Base-by-base conservation (phyloP, 148 eudicot species). In the Euryodendron excelsum region DNA sequence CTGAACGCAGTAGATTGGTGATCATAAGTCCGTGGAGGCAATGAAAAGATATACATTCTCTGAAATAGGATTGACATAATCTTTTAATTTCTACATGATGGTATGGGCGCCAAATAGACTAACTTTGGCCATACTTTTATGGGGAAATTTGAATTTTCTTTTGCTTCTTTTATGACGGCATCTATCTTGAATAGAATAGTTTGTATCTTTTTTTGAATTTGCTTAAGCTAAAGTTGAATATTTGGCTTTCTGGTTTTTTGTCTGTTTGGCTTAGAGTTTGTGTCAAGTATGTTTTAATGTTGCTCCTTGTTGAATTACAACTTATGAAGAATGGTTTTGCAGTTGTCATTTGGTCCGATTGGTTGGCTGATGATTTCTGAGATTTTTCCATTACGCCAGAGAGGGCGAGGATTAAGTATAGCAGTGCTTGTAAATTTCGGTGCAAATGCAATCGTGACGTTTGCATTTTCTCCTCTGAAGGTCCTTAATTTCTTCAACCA, bases 311-410 rank as follows among this genome's bases (percentile, higher is more conserved):
- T 34, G 58, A 67, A 58, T 11, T 76, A 60, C 33, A 31, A 77
- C 23, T 64, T 31, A 18, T n/a, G 31, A 61, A 8, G 60, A 76
- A 20, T 71, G 73, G 36, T 78, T 81, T 74, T 84, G 81, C 92
- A 96, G 99, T 68, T 96, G 80, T 96, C 99, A 48, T 96, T 88
- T 88, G 99, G 99, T 76, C 99, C 99, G 15, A 91, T 96, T 83
- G 99, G 99, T 64, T 96, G 99, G 99, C 78, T 96, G 87, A 86
- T 96, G 94, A 96, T 96, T 68, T 93, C 99, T 3, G 99, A 96
- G 90, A 87, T 96, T 73, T 96, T 96, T 85, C 99, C 99, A 2
- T 84, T 96, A 79, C 94, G 97, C 64, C 81, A 91, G 81, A 90
- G 99, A 79, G 99, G 99, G 70, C 87, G 89, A 73, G 99, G 99